phyloP scores from a whole-genome alignment of 2,329 filamentous ascomycete species.

The Diaporthe sp. region DNA sequence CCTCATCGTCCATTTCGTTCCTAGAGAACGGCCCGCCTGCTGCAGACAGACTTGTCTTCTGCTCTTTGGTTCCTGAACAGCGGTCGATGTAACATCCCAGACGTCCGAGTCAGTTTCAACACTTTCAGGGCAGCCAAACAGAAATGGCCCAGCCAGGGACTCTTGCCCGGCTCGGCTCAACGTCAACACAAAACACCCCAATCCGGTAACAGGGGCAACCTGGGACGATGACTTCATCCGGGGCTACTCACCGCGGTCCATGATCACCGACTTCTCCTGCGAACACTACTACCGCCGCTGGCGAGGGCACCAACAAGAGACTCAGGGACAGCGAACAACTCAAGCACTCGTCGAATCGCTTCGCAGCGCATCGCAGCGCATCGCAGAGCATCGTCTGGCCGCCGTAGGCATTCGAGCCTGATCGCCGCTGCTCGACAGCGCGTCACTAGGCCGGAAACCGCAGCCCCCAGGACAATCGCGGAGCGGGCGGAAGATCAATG shows the following conservation, averaged over 20 bases:
- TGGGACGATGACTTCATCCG: conserved; percentile 33
- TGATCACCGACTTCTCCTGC: neutral
- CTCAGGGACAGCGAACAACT: neutral
- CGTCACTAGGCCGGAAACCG: neutral
- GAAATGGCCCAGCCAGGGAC: neutral
- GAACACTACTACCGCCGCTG: neutral
- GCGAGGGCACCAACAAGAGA: neutral
- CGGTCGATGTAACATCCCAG: conserved; percentile 25
- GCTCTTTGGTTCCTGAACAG: conserved; percentile 33
- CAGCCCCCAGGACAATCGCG: neutral
- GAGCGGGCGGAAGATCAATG: neutral
- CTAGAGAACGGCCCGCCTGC: neutral
- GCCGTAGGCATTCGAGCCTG: neutral
- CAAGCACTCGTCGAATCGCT: neutral
- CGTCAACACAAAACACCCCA: conserved; percentile 8
- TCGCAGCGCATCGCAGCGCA: neutral
- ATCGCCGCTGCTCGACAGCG: neutral
- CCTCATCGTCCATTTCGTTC: neutral
- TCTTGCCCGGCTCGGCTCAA: conserved; percentile 18
- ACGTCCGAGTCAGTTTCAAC: conserved; percentile 27
- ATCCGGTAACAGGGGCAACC: conserved; percentile 24
- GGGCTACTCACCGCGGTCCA: neutral
- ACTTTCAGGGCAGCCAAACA: conserved; percentile 16
- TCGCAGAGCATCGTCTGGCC: neutral
- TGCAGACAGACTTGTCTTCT: conserved; percentile 35